Base-by-base conservation (phyloP, 495 filamentous ascomycete species). In the Clohesyomyces aquaticus region DNA sequence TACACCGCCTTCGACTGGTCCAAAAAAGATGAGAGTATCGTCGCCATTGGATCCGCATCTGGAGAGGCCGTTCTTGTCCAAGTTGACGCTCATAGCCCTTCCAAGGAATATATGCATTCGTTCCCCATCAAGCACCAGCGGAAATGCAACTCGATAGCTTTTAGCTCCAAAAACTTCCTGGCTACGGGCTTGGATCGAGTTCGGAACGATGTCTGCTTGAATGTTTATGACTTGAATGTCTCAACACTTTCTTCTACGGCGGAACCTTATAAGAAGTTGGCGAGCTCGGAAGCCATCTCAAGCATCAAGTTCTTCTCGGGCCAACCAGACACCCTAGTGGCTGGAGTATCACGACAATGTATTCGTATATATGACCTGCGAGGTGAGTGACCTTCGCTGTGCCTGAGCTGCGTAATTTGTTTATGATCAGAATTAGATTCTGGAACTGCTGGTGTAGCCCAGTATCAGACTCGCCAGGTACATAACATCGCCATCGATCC, bases 1-100 rank as follows among this genome's bases (percentile, higher is more conserved):
- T 87, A 96, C 70, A 91, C 87, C 52, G 91, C 93, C 26, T 97
- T 96, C 76, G 94, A 98, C 78, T 98, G 95, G 94, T 96, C 95
- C 0, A 87, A 90, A 10, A 79, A 81, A 18, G 80, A 90, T 64
- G 84, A 85, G 74, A 87, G 87, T 50, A 79, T 98, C 43, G 84
- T 97, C 43, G 91, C 89, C 26, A 85, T 98, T 16, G 94, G 94
- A 26, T 89, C 91, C 66, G 83, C 85, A 11, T 90, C 88, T 51
- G 95, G 94, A 28, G 87, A 94, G 66, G 89, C 92, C 60, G 88
- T 88, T 49, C 82, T 98, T 23, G 74, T 97, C 61, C 84, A 88
- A 50, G 82, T 97, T 49, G 85, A 91, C 66, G 82, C 87, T 0
- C 68, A 77, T n/a, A 63, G 66, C 77, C 67, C 83, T 81, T 21